Percentiles rank a stretch among this genome's conserved stretches.
phyloP scores from a whole-genome alignment of 176 grass and related monocot species.

The Zea mays region Zm-B73-REFERENCE-NAM-5.0 NC_050105.1:125409501-125410000 shows the following conservation, averaged over 20 bases:
- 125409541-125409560: not conserved
- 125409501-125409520: constrained; percentile 16
- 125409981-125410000: too few species aligned
- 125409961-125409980: too few species aligned
- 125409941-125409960: not conserved
- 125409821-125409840: not conserved
- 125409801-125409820: not conserved
- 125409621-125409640: constrained; percentile 32
- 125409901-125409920: not conserved
- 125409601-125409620: constrained; percentile 23
- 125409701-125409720: not conserved
- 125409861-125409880: not conserved
- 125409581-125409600: constrained; percentile 30
- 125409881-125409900: not conserved
- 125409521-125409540: not conserved
- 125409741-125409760: too few species aligned
- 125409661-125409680: not conserved
- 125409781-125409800: too few species aligned
- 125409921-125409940: not conserved
- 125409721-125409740: not conserved
- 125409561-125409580: constrained; percentile 41
- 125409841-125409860: not conserved
- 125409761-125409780: not conserved
- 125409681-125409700: not conserved
- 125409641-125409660: constrained; percentile 14